Conservation (phyloP, 768 basidiomycete genomes). For the Cystobasidium onofrii region DNA sequence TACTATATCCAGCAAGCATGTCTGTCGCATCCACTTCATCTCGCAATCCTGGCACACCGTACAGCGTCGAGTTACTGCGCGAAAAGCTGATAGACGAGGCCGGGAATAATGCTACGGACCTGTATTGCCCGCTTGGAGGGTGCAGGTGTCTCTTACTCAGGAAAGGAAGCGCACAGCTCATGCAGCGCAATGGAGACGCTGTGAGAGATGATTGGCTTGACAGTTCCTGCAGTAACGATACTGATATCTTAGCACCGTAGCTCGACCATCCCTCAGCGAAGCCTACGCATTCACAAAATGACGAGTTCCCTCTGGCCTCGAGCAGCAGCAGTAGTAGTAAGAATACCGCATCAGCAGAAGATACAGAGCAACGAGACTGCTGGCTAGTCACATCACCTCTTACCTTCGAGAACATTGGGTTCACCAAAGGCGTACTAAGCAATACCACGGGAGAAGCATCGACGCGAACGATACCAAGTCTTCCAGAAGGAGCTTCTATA, state of each 20-base stretch:
- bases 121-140: slow-evolving; percentile 27
- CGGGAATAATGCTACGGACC: slow-evolving; percentile 16
- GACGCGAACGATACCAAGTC: not conserved
- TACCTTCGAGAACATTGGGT: slow-evolving; percentile 31
- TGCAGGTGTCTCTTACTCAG: slow-evolving; percentile 19
- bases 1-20: not conserved
- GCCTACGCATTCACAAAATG: not conserved
- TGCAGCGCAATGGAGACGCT: not conserved
- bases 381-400: slow-evolving; percentile 28
- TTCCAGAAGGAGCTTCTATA: slow-evolving; percentile 8
- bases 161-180: slow-evolving; percentile 25
- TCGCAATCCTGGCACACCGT: slow-evolving; percentile 21
- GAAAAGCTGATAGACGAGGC: not conserved
- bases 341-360: not conserved
- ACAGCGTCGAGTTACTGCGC: not conserved
- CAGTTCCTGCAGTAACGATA: not conserved
- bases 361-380: not conserved
- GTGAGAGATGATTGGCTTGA: not conserved
- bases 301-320: slow-evolving; percentile 8
- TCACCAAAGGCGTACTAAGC: slow-evolving; percentile 26
- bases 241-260: too few species aligned
- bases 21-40: slow-evolving; percentile 10
- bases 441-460: not conserved
- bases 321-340: slow-evolving; percentile 2
- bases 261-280: slow-evolving; percentile 11